Base-by-base conservation (phyloP, 805 yeast genomes). In the Teunomyces pallodes region DNA sequence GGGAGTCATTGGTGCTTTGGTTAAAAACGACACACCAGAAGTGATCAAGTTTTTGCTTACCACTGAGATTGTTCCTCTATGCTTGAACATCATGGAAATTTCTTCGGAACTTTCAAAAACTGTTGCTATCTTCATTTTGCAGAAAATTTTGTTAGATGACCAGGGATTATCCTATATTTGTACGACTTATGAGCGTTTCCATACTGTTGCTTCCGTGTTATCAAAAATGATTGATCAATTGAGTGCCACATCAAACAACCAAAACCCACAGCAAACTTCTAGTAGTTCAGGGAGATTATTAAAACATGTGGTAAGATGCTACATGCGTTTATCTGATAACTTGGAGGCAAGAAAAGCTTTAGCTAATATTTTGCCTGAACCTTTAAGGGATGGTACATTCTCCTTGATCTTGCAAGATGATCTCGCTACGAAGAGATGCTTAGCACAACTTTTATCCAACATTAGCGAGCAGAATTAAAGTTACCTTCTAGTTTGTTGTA, bases 1-100 rank as follows among this genome's bases (percentile, higher is more conserved):
- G 51, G 99, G 99, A 35, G 99, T 92, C 5, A 88, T 92, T 63
- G 99, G 99, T 16, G 98, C 99, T 0, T 74, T 92, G 47, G 98
- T 94, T 24, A 92, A 94, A 59, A 92, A 91, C 65, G 99, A 92
- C 61, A 87, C 96, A 3, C 90, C 96, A 12, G 96, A 92, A 57
- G 98, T 92, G 39, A 91, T 94, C 53, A 87, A 87, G 53, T 92
- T 94, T 61, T 71, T 92, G 59, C 75, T 92, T 40, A 84, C 96
- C n/a, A 94, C 99, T 0, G 99, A 92, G 65, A 92, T 94, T 57
- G 95, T 94, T 30, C 99, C 99, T 4, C 71, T 94, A 47, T 94
- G 99, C 64, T 74, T 92, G 50, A 84, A 94, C 58, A 92, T 94
- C 52, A 92, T 92, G 96, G 98, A 92, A 64, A 83, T 91, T 1